A percentile compares a stretch with the other conserved stretches of the same genome.
phyloP scores from a whole-genome alignment of 768 basidiomycete genomes.

The Leccinum imitatum region DNA sequence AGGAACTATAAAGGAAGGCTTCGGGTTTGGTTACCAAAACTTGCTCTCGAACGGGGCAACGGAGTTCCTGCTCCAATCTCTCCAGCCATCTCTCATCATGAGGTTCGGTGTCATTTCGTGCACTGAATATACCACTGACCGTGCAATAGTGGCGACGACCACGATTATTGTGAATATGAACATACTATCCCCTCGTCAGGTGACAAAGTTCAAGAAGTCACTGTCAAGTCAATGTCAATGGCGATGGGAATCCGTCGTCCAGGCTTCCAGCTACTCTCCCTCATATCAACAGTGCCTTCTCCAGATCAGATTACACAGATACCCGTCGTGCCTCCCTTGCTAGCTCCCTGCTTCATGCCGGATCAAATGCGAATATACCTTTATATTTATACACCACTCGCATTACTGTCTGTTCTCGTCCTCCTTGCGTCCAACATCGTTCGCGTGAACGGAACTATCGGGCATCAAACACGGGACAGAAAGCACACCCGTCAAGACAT shows the following conservation, averaged over 20 bases:
- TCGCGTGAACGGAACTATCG: constrained; percentile 11
- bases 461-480: constrained; percentile 7
- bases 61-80: constrained; percentile 58
- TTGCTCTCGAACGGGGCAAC: constrained; percentile 68
- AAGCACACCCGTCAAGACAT: constrained; percentile 11
- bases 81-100: constrained; percentile 70
- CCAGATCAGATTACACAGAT: constrained; percentile 33
- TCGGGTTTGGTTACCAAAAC: constrained; percentile 84
- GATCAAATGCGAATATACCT: constrained; percentile 82
- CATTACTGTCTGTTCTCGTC: constrained; percentile 55
- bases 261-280: constrained; percentile 87
- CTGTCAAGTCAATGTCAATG: constrained; percentile 89
- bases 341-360: constrained; percentile 76
- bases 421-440: constrained; percentile 35
- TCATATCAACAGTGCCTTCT: constrained; percentile 43
- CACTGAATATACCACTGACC: constrained; percentile 5
- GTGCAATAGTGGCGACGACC: constrained; percentile 78
- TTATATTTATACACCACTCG: constrained; percentile 65
- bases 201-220: constrained; percentile 62
- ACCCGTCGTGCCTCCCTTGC: constrained; percentile 37
- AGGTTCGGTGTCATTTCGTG: constrained; percentile 48
- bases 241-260: constrained; percentile 83
- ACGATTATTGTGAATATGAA: constrained; percentile 88
- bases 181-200: constrained; percentile 37
- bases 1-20: constrained; percentile 69